Conservation (phyloP, 768 basidiomycete genomes). For the Dentipellis fragilis region DNA sequence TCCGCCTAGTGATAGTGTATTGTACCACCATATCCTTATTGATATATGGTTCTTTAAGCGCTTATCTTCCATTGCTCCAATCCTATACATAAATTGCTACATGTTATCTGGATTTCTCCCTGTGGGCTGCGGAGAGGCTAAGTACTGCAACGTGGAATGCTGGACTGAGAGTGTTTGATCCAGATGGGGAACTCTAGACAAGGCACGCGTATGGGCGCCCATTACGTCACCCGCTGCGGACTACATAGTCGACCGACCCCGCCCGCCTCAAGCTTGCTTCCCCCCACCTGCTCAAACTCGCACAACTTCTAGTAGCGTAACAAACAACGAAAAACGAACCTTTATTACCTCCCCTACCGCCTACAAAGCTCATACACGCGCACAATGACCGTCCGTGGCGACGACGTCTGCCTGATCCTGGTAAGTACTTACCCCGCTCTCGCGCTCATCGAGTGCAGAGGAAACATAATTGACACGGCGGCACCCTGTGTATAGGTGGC, state of each 20-base stretch:
- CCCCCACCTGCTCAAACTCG: not conserved
- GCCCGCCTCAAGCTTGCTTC: not conserved
- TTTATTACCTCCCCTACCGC: not conserved
- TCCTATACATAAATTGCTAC: not conserved
- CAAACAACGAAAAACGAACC: not conserved
- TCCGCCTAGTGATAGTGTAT: too few species aligned
- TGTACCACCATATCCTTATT: not conserved
- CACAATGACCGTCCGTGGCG: slow-evolving; percentile 38
- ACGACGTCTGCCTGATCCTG: slow-evolving; percentile 73
- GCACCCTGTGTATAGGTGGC: slow-evolving; percentile 38
- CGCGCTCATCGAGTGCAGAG: not conserved
- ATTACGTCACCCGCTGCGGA: too few species aligned
- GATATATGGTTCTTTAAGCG: not conserved
- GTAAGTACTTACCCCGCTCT: slow-evolving; percentile 28
- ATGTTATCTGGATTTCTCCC: not conserved
- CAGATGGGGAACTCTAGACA: not conserved
- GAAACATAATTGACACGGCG: not conserved
- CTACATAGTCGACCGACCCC: not conserved
- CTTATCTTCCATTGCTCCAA: not conserved
- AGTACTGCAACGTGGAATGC: not conserved
- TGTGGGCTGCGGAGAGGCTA: not conserved
- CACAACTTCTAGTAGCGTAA: too few species aligned
- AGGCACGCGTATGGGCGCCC: not conserved
- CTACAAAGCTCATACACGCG: not conserved
- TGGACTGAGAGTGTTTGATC: not conserved